Percentiles rank a stretch among this genome's conserved stretches.
Evolutionary conservation across 495 filamentous ascomycete genomes (phyloP).

Genomic region (Penicillium daleae): DNA sequence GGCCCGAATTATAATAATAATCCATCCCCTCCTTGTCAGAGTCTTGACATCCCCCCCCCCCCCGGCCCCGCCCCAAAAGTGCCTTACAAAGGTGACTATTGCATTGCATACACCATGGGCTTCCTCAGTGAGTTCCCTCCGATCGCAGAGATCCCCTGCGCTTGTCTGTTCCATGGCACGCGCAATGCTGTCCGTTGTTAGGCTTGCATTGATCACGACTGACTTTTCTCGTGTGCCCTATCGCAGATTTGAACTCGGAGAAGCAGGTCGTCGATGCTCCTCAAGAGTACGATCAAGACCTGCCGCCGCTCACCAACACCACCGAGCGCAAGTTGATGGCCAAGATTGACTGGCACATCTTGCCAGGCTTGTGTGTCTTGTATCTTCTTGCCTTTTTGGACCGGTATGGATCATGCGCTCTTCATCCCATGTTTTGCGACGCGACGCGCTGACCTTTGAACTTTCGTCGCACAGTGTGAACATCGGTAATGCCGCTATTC

Average conservation of each 20-base stretch:
- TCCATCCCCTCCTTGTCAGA: background rate
- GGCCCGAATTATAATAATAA: background rate
- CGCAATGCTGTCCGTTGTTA: background rate
- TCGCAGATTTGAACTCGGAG: slow-evolving; percentile 24
- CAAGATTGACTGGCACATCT: slow-evolving; percentile 78
- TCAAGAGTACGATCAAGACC: slow-evolving; percentile 21
- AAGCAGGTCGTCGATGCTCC: slow-evolving; percentile 14
- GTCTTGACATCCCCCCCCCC: background rate
- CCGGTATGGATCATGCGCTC: slow-evolving; percentile 50
- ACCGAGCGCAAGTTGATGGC: slow-evolving; percentile 73
- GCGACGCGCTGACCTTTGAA: slow-evolving; percentile 13
- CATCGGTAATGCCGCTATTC: slow-evolving; percentile 67
- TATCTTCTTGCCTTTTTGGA: slow-evolving; percentile 90
- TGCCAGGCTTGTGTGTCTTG: slow-evolving; percentile 81
- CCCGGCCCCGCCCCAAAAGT: no score
- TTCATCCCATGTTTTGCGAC: background rate
- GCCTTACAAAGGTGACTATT: background rate
- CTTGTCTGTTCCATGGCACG: background rate
- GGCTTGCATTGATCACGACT: slow-evolving; percentile 11
- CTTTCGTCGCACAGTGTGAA: slow-evolving; percentile 53
- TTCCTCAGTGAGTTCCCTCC: slow-evolving; percentile 16
- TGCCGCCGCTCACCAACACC: slow-evolving; percentile 50
- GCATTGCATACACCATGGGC: slow-evolving; percentile 21
- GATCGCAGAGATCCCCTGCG: background rate
- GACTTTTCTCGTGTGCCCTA: slow-evolving; percentile 9